These are phyloP conservation scores for Termitomyces sp. DNA, from an alignment of 768 basidiomycete species.

Conservation along the genomic window DNA sequence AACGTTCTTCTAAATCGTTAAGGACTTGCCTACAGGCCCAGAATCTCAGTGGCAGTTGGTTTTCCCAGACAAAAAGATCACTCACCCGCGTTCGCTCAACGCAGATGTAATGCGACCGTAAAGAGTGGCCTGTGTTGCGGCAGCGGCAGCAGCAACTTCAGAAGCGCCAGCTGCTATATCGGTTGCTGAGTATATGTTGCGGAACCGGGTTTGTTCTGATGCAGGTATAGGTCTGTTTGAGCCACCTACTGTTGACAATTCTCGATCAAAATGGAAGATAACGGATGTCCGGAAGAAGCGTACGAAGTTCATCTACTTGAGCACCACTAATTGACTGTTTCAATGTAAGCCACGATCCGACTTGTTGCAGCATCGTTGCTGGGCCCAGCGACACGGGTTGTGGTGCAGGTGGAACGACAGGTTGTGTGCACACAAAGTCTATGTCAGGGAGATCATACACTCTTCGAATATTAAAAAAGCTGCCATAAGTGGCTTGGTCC, in stretches of 20 bases:
- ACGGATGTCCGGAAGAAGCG: constrained; percentile 16
- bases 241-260: constrained; percentile 48
- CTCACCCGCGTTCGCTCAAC: constrained; percentile 60
- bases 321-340: constrained; percentile 49
- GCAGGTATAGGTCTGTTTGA: constrained; percentile 53
- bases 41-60: background rate
- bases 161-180: constrained; percentile 11
- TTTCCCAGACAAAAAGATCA: background rate
- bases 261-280: background rate
- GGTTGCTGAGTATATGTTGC: constrained; percentile 1
- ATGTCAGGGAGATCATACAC: constrained; percentile 46
- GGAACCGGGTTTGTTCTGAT: constrained; percentile 14
- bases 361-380: constrained; percentile 35
- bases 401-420: constrained; percentile 48
- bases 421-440: constrained; percentile 39
- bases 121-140: constrained; percentile 30
- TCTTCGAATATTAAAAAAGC: constrained; percentile 54
- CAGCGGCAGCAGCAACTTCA: constrained; percentile 16
- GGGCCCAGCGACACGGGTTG: constrained; percentile 59
- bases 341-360: constrained; percentile 50
- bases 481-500: constrained; percentile 42
- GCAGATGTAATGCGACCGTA: constrained; percentile 49
- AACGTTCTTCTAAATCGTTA: constrained; percentile 54
- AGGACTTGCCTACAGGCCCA: constrained; percentile 47
- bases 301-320: constrained; percentile 57